Percentiles rank a stretch among this genome's conserved stretches.
These are phyloP conservation scores for Leccinum subgranulosum DNA, from an alignment of 768 basidiomycete species.

Conservation along the genomic window DNA sequence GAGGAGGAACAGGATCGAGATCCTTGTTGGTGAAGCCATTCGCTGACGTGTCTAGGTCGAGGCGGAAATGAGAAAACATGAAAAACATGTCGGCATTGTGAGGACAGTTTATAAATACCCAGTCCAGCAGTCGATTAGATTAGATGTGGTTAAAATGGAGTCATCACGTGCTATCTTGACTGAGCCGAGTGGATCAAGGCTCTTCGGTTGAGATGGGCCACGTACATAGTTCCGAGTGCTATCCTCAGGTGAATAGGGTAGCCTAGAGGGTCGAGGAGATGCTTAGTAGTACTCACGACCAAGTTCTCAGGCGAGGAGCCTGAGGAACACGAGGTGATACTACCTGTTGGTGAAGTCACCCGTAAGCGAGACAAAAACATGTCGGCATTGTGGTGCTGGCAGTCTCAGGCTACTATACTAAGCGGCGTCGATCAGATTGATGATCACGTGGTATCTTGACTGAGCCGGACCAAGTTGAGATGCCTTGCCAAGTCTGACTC, in stretches of 20 bases:
- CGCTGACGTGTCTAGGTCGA: slow-evolving; percentile 33
- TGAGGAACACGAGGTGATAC: too few relatives aligned
- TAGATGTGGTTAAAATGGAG: background rate
- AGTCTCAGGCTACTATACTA: too few relatives aligned
- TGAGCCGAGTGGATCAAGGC: slow-evolving; percentile 8
- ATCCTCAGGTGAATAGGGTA: too few relatives aligned
- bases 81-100: background rate
- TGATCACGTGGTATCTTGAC: slow-evolving; percentile 25
- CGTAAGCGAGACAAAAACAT: background rate
- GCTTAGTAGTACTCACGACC: background rate
- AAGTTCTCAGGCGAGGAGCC: too few relatives aligned
- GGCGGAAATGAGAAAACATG: too few relatives aligned
- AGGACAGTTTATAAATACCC: background rate
- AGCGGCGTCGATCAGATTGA: slow-evolving; percentile 13
- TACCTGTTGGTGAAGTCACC: background rate
- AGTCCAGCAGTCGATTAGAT: slow-evolving; percentile 16
- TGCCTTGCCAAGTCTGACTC: background rate
- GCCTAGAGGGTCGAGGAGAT: background rate
- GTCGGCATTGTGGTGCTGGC: background rate
- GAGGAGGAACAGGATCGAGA: slow-evolving; percentile 70
- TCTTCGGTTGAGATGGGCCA: slow-evolving; percentile 39
- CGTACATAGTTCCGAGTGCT: slow-evolving; percentile 60
- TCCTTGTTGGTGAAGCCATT: slow-evolving; percentile 68
- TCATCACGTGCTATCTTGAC: slow-evolving; percentile 24
- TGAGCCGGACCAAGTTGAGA: slow-evolving; percentile 13